Percentiles rank a stretch among this genome's conserved stretches.
Evolutionary conservation across 192 early-diverging fungal genomes (phyloP).

Genomic region (Anaeromyces robustus): DNA sequence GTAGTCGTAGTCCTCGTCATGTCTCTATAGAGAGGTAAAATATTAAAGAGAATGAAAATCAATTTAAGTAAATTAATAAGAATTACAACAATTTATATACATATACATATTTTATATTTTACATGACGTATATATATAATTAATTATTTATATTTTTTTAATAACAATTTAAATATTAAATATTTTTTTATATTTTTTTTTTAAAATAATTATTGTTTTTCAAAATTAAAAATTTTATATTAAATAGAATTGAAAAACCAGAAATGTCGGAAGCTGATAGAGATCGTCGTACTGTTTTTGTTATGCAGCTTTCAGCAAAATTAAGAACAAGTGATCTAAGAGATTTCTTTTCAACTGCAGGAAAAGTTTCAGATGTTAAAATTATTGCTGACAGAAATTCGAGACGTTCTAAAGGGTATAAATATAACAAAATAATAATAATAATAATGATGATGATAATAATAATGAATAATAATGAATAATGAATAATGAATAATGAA

Average conservation of each 20-base stretch:
- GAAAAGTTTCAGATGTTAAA: conserved; percentile 72
- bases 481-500: too few species aligned
- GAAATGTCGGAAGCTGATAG: conserved; percentile 58
- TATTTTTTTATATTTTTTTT: background rate
- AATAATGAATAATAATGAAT: too few species aligned
- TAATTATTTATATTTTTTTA: background rate
- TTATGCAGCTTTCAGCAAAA: conserved; percentile 77
- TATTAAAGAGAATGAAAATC: background rate
- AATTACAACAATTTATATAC: too few species aligned
- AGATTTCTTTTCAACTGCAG: conserved; percentile 64
- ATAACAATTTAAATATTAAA: background rate
- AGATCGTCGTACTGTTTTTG: conserved; percentile 85
- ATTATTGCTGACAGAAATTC: conserved; percentile 73
- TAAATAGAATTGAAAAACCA: conserved; percentile 14
- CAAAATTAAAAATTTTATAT: background rate
- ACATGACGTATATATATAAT: too few species aligned
- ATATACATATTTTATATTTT: too few species aligned
- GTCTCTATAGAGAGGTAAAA: background rate
- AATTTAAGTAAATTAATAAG: background rate
- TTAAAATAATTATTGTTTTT: conserved; percentile 11
- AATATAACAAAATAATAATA: too few species aligned
- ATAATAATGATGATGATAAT: too few species aligned
- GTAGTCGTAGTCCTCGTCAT: conserved; percentile 1
- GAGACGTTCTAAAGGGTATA: conserved; percentile 72
- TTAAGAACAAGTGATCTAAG: conserved; percentile 61